Conservation (phyloP, 2,329 filamentous ascomycete species). For the Beauveria caledonica region DNA sequence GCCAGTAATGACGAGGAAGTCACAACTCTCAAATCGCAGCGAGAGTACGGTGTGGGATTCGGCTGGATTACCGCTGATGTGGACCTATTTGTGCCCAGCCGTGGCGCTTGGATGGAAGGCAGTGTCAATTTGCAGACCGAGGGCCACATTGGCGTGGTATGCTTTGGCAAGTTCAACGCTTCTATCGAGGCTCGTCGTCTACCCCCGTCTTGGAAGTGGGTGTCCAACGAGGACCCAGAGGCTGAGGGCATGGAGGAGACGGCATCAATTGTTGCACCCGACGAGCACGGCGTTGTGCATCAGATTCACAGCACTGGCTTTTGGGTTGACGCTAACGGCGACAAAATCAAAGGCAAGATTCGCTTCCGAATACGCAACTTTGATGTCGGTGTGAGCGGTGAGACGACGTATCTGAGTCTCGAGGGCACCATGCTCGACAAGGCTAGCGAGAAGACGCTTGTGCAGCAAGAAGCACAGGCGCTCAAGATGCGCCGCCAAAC, state of each 20-base stretch:
- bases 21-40: constrained; percentile 45
- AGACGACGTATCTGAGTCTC: constrained; percentile 74
- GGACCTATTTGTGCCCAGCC: constrained; percentile 68
- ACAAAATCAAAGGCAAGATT: constrained; percentile 61
- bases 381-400: constrained; percentile 66
- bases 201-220: constrained; percentile 73
- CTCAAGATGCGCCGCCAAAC: constrained; percentile 27
- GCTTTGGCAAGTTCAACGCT: constrained; percentile 87
- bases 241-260: constrained; percentile 34
- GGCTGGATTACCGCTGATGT: constrained; percentile 86
- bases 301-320: constrained; percentile 55
- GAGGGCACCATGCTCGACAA: constrained; percentile 77
- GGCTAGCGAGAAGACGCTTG: constrained; percentile 54
- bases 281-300: constrained; percentile 44
- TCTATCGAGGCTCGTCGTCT: constrained; percentile 71
- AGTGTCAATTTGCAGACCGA: constrained; percentile 80
- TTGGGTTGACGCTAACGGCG: constrained; percentile 66
- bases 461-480: constrained; percentile 36
- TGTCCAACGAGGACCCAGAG: constrained; percentile 43
- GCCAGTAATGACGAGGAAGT: constrained; percentile 41
- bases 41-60: constrained; percentile 81
- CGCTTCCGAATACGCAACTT: constrained; percentile 78
- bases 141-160: constrained; percentile 80
- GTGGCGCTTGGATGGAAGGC: constrained; percentile 68
- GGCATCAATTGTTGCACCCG: constrained; percentile 31